phyloP scores from a whole-genome alignment of 805 yeast species.

The Jamesozyma spencerorum region DNA sequence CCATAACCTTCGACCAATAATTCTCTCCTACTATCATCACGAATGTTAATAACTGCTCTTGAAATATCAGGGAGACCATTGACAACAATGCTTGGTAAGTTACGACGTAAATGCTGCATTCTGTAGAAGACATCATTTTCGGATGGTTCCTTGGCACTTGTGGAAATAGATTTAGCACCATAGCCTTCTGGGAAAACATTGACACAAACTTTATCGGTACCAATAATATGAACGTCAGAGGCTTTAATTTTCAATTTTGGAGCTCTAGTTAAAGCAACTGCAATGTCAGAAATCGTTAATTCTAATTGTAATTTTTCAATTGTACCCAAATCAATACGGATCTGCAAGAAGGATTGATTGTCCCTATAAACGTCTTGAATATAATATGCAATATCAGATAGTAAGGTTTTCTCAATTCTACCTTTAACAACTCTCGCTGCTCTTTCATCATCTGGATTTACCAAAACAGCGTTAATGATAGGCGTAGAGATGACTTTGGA shows the following conservation, averaged over 20 bases:
- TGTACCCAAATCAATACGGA: constrained; percentile 72
- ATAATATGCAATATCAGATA: constrained; percentile 78
- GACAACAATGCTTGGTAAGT: constrained; percentile 77
- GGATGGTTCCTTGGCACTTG: constrained; percentile 32
- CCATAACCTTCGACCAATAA: constrained; percentile 97
- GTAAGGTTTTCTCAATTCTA: constrained; percentile 82
- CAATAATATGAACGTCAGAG: constrained; percentile 59
- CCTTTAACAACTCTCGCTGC: constrained; percentile 99
- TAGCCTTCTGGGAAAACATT: constrained; percentile 41
- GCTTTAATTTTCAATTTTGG: constrained; percentile 80
- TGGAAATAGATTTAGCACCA: constrained; percentile 35
- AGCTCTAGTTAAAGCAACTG: constrained; percentile 68
- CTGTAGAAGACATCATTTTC: constrained; percentile 64
- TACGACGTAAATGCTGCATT: constrained; percentile 82
- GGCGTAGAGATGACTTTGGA: constrained; percentile 93
- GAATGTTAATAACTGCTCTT: constrained; percentile 92
- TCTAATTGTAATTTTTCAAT: constrained; percentile 88
- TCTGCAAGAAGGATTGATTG: constrained; percentile 64
- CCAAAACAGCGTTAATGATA: constrained; percentile 87
- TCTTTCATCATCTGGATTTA: constrained; percentile 87
- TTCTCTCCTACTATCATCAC: constrained; percentile 79
- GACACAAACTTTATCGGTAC: constrained; percentile 59
- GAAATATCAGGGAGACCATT: constrained; percentile 88
- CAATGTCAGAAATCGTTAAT: constrained; percentile 76
- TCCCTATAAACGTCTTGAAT: constrained; percentile 91